phyloP scores from a whole-genome alignment of 257 asterid genomes.

The Solanum stenotomum region DNA sequence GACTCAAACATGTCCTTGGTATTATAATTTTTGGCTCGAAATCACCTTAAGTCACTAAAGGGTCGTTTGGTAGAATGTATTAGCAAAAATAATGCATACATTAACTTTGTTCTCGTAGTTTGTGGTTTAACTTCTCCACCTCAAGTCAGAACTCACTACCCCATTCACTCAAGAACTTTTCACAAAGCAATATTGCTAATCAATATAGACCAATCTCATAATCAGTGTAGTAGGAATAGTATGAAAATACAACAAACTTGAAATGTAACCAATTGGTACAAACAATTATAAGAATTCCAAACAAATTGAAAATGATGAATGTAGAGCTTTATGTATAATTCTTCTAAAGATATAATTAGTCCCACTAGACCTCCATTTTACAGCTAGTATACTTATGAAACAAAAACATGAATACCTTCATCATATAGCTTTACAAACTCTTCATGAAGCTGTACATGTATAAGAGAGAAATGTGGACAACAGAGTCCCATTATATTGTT shows the following conservation, averaged over 20 bases:
- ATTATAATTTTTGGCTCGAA: neutral
- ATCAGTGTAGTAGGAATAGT: neutral
- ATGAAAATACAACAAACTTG: neutral
- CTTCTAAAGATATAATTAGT: neutral
- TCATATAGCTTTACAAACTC: conserved; percentile 2
- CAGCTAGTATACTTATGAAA: neutral
- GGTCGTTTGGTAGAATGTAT: neutral
- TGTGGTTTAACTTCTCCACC: neutral
- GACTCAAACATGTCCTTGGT: too few species aligned
- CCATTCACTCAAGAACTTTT: neutral
- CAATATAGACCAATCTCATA: neutral
- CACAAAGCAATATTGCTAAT: neutral
- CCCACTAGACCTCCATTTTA: neutral
- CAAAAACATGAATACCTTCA: neutral
- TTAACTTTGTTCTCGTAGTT: neutral
- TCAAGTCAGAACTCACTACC: neutral
- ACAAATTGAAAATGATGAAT: neutral
- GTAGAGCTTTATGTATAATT: neutral
- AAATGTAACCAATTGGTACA: neutral
- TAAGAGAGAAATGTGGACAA: neutral
- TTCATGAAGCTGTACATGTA: conserved; percentile 13
- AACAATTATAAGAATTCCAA: neutral
- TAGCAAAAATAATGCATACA: neutral
- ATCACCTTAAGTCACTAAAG: neutral
- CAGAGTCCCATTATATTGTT: neutral